These are phyloP conservation scores for Chytriomyces sp. DNA, from an alignment of 192 early-diverging fungal species.

Conservation along the genomic window DNA sequence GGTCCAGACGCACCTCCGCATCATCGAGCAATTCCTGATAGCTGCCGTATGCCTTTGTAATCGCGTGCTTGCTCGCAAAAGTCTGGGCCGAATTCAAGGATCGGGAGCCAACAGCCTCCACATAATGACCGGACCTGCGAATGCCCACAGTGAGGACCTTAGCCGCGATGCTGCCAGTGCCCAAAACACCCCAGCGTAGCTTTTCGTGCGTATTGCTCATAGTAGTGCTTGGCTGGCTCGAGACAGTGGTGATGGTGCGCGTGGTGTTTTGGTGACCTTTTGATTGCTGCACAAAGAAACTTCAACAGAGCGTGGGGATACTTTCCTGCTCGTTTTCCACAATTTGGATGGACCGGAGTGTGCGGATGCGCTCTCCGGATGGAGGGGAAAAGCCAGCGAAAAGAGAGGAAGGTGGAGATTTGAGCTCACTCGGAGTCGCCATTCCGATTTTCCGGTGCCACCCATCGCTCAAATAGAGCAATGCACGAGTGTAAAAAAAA, in stretches of 20 bases:
- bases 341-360: background rate
- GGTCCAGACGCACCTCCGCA: background rate
- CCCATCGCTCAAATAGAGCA: background rate
- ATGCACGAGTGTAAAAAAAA: too few relatives aligned
- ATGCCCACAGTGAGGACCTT: slow-evolving; percentile 35
- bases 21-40: slow-evolving; percentile 28
- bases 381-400: background rate
- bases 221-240: background rate
- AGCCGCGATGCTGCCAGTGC: slow-evolving; percentile 26
- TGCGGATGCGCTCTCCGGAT: background rate
- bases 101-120: slow-evolving; percentile 26
- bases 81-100: background rate
- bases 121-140: slow-evolving; percentile 9
- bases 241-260: background rate
- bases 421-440: background rate
- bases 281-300: background rate
- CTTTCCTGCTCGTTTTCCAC: background rate
- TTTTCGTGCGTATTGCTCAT: background rate
- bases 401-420: background rate
- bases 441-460: background rate
- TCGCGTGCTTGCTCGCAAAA: slow-evolving; percentile 21
- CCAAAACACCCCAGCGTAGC: background rate
- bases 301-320: background rate
- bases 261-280: background rate
- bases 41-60: slow-evolving; percentile 19